Evolutionary conservation across 257 asterid species (phyloP).

Genomic region (Solanum chiquidenum): DNA sequence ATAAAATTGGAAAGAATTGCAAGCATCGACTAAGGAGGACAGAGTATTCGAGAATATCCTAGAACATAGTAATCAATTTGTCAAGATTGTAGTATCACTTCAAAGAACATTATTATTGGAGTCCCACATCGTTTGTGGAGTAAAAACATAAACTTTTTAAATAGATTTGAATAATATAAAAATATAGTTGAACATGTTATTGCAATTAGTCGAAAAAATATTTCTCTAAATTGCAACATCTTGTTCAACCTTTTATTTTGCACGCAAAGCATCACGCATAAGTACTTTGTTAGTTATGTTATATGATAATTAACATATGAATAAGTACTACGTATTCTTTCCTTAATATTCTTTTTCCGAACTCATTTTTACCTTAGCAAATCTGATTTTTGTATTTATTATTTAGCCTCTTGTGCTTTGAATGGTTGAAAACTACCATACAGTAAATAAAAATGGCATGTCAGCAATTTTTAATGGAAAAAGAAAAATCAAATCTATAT

Average conservation of each 20-base stretch:
- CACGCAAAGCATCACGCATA: too few species aligned
- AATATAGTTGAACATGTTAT: not conserved
- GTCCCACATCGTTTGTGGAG: not conserved
- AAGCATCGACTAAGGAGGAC: too few species aligned
- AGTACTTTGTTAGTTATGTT: too few species aligned
- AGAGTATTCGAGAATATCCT: not conserved
- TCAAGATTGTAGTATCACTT: not conserved
- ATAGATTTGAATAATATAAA: not conserved
- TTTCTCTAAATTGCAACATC: too few species aligned
- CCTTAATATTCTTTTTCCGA: too few species aligned
- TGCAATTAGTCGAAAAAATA: not conserved
- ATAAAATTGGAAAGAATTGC: not conserved
- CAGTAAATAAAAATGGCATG: too few species aligned
- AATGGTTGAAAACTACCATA: not conserved
- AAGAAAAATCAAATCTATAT: too few species aligned
- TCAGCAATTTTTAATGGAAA: too few species aligned
- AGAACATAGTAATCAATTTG: not conserved
- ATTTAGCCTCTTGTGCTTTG: too few species aligned
- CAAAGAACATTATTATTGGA: not conserved
- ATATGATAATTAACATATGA: too few species aligned
- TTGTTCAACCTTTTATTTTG: too few species aligned
- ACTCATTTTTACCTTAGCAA: not conserved
- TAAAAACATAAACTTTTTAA: not conserved
- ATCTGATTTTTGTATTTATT: too few species aligned
- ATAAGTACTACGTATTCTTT: not conserved